Base-by-base conservation (phyloP, 1,139 yeast genomes). In the Geotrichum fermentans region DNA sequence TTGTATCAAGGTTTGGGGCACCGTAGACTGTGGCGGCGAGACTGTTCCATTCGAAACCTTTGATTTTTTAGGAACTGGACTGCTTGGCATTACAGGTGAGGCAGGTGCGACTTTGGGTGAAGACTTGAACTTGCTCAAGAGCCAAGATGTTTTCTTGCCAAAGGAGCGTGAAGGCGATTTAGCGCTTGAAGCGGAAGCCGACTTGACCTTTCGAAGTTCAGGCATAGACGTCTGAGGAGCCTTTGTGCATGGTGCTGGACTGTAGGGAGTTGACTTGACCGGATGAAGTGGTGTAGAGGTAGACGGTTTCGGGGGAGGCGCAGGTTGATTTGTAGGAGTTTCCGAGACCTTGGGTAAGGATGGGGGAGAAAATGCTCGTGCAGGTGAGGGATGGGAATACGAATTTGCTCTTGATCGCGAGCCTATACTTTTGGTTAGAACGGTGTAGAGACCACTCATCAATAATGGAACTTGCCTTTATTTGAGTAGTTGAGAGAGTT, bases 91-190 rank as follows among this genome's bases (percentile, higher is more conserved):
- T 22, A 26, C 17, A 4, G 41, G 21, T n/a, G 41, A 26, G 13
- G 41, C 18, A 26, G 33, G 36, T n/a, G 17, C 41, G 6, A 13
- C 17, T 43, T 49, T 71, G 16, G 69, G 70, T 30, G 68, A 6
- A 10, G 52, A 65, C 26, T 38, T 21, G 39, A 53, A 50, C 33
- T 47, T 44, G 26, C 50, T 61, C 54, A 38, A 61, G 53, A 50
- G 69, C 53, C 50, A 56, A 48, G 50, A 41, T 6, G 44, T 33
- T 24, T 51, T 46, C 26, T 49, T 42, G n/a, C 52, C 41, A 30
- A 38, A 32, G 18, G 43, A 38, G n/a, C 32, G 13, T 29, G 48
- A 26, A 8, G 45, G 35, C 22, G 52, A 24, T 36, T 39, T 40
- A 10, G 41, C 18, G 34, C 51, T 40, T 22, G 58, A 47, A 24